Percentiles rank a stretch among this genome's conserved stretches.
Evolutionary conservation across 805 yeast genomes (phyloP).

Genomic region (Jamesozyma gamospora): DNA sequence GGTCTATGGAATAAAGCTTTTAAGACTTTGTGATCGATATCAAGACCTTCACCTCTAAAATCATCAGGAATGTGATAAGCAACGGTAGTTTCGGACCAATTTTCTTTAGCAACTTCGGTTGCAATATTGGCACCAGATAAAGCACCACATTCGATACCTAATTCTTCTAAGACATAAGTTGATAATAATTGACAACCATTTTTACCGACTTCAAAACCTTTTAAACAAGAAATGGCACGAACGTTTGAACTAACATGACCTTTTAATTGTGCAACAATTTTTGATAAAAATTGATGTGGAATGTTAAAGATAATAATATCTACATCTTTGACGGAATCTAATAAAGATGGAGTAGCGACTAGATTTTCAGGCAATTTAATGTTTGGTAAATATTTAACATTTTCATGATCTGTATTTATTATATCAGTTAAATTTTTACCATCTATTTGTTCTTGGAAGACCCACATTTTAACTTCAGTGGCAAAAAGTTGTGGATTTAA

Average conservation of each 20-base stretch:
- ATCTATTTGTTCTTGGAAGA: slow-evolving; percentile 71
- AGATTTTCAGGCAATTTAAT: slow-evolving; percentile 76
- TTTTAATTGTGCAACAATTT: slow-evolving; percentile 63
- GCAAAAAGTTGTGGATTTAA: slow-evolving; percentile 65
- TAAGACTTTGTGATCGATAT: slow-evolving; percentile 58
- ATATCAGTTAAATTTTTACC: slow-evolving; percentile 81
- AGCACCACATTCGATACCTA: slow-evolving; percentile 91
- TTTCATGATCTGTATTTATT: slow-evolving; percentile 84
- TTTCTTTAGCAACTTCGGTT: slow-evolving; percentile 88
- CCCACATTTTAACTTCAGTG: slow-evolving; percentile 89
- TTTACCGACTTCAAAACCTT: slow-evolving; percentile 84
- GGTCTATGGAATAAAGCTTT: slow-evolving; percentile 91
- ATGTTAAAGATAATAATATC: slow-evolving; percentile 88
- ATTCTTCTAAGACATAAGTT: slow-evolving; percentile 62
- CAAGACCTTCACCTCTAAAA: slow-evolving; percentile 35
- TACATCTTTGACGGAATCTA: slow-evolving; percentile 66
- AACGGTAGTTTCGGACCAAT: slow-evolving; percentile 96
- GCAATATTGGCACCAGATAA: slow-evolving; percentile 96
- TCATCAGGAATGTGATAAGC: slow-evolving; percentile 75
- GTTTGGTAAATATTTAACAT: slow-evolving; percentile 85
- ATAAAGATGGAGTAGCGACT: slow-evolving; percentile 76
- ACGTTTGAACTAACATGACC: slow-evolving; percentile 63
- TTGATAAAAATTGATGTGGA: slow-evolving; percentile 90
- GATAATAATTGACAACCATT: slow-evolving; percentile 80
- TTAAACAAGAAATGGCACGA: slow-evolving; percentile 90